Evolutionary conservation across 2,329 filamentous ascomycete genomes (phyloP).

Genomic region (Epichloe sibirici): DNA sequence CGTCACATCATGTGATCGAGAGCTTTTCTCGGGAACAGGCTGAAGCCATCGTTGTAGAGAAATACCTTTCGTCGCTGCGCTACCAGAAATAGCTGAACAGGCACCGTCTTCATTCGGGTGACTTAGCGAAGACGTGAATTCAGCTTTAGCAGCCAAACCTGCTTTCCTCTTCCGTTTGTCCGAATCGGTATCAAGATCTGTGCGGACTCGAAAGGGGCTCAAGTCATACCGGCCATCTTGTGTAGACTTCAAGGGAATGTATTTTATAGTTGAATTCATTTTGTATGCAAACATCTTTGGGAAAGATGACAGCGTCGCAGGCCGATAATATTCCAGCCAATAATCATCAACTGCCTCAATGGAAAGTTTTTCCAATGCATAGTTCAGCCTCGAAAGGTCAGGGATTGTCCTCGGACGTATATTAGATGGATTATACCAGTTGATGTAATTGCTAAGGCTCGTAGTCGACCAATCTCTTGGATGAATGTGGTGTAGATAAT

Average conservation of each 20-base stretch:
- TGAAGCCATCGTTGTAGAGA: slow-evolving; percentile 53
- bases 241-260: slow-evolving; percentile 63
- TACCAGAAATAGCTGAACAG: slow-evolving; percentile 27
- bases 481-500: slow-evolving; percentile 86
- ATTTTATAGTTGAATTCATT: slow-evolving; percentile 80
- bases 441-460: slow-evolving; percentile 59
- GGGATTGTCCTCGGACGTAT: slow-evolving; percentile 51
- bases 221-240: slow-evolving; percentile 68
- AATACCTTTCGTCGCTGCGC: slow-evolving; percentile 32
- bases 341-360: slow-evolving; percentile 74
- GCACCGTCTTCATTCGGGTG: slow-evolving; percentile 27
- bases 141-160: slow-evolving; percentile 57
- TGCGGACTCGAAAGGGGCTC: slow-evolving; percentile 77
- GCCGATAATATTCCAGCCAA: slow-evolving; percentile 95
- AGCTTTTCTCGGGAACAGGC: slow-evolving; percentile 26
- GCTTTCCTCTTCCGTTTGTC: slow-evolving; percentile 54
- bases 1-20: slow-evolving; percentile 4
- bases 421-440: slow-evolving; percentile 72
- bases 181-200: slow-evolving; percentile 44
- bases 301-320: slow-evolving; percentile 75
- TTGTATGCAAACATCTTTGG: slow-evolving; percentile 86
- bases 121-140: slow-evolving; percentile 27
- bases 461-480: slow-evolving; percentile 61
- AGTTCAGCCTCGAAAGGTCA: slow-evolving; percentile 27
- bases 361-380: slow-evolving; percentile 27